Percentiles rank a stretch among this genome's conserved stretches.
phyloP scores from a whole-genome alignment of 2,329 filamentous ascomycete genomes.

The Fusarium coicis region DNA sequence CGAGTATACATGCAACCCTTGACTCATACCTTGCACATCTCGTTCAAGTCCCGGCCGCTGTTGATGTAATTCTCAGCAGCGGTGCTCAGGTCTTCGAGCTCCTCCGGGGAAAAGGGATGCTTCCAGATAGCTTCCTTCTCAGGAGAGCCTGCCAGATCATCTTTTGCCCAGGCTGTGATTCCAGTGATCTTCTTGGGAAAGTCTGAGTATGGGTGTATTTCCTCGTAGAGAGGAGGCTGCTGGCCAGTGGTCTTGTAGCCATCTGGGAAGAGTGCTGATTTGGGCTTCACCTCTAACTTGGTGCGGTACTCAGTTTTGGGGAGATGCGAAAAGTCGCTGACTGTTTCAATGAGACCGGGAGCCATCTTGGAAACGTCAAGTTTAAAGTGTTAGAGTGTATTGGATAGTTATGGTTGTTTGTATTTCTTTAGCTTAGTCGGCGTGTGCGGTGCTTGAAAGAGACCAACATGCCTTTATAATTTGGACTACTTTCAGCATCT shows the following conservation, averaged over 20 bases:
- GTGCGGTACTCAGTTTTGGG: neutral
- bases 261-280: constrained; percentile 53
- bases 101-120: constrained; percentile 69
- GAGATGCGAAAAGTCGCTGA: neutral
- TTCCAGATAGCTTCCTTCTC: constrained; percentile 70
- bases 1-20: fast-evolving
- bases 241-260: constrained; percentile 72
- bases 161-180: constrained; percentile 76
- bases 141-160: constrained; percentile 70
- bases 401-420: neutral
- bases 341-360: neutral
- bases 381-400: neutral
- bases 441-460: too few relatives aligned
- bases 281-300: neutral
- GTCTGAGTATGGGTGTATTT: constrained; percentile 72
- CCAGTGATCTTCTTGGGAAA: constrained; percentile 79
- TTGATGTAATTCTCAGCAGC: constrained; percentile 18
- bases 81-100: constrained; percentile 9
- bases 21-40: constrained; percentile 7
- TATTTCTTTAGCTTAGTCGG: too few relatives aligned
- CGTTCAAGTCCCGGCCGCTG: constrained; percentile 9
- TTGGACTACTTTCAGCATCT: fast-evolving
- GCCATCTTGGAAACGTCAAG: neutral
- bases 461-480: neutral
- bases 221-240: constrained; percentile 73